Evolutionary conservation across 331 rosid species (phyloP), one percentile per base, ranked within the genome.

Genomic region (Rosa hybrid): DNA sequence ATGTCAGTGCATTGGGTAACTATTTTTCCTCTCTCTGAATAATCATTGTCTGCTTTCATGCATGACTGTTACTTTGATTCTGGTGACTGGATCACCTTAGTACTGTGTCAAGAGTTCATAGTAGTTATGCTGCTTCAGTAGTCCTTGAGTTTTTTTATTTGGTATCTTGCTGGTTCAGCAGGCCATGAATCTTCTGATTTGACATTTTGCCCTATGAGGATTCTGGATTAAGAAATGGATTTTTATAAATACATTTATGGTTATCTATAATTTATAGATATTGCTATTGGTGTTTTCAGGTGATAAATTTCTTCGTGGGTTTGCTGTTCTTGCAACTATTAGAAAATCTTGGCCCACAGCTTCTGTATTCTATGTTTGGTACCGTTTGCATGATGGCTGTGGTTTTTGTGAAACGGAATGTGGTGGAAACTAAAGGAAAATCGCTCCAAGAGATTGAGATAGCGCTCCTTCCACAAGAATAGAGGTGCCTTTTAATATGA

Each of bases 1-100:
- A 88, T 95, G 98, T 91, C 99, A 1, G 98, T 95, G 81, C 96
- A 95, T 81, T 95, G 99, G 99, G 99, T 95, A 95, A 90, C 69
- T 79, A 56, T 79, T 82, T 83, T 85, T 74, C 60, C 27, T 80
- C 56, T 21, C 16, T 53, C 79, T 30, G 51, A 10, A 17, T 16
- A 45, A 6, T 27, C 16, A 51, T 48, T 73, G 13, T 39, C 57
- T 14, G 67, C 4, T 54, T 75, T 78, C 57, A 59, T 34, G 6
- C 67, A 51, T 57, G 74, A 25, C 53, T 74, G 10, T 80, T 77
- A 30, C 46, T 20, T 23, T 63, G 72, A 16, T 76, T 7, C 8
- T 1, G n/a, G 34, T 76, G 59, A 12, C 62, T 53, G 16, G 59
- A 5, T 48, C 71, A 21, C 41, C 25, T 2, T 23, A 20, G 23